phyloP scores from a whole-genome alignment of 306 rosid genomes.

The Citrullus colocynthis region DNA sequence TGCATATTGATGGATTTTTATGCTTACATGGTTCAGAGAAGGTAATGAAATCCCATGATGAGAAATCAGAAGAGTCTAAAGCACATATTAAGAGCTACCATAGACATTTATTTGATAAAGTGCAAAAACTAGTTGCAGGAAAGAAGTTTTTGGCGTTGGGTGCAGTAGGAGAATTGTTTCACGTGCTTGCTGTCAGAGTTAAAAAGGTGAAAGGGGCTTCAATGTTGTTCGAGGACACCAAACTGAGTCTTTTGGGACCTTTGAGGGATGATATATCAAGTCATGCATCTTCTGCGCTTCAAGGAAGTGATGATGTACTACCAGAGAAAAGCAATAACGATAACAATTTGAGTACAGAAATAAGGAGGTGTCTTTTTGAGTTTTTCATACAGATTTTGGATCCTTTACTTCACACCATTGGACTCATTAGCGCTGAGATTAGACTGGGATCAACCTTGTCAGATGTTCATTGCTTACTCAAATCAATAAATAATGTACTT shows the following conservation, averaged over 20 bases:
- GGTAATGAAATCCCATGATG: slow-evolving; percentile 30
- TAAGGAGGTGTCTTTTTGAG: slow-evolving; percentile 48
- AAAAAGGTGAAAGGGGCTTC: slow-evolving; percentile 39
- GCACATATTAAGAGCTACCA: slow-evolving; percentile 54
- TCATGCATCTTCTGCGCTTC: slow-evolving; percentile 10
- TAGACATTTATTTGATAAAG: slow-evolving; percentile 61
- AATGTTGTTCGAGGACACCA: slow-evolving; percentile 20
- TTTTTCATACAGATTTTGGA: slow-evolving; percentile 68
- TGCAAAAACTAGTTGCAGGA: slow-evolving; percentile 33
- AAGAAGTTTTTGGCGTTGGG: slow-evolving; percentile 48
- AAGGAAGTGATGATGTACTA: slow-evolving; percentile 4
- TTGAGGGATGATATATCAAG: slow-evolving; percentile 13
- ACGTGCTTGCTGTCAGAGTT: slow-evolving; percentile 38
- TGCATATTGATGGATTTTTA: slow-evolving; percentile 65
- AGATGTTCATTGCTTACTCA: slow-evolving; percentile 39
- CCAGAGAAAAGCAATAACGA: slow-evolving; percentile 17
- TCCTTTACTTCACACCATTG: slow-evolving; percentile 44
- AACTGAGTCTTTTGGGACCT: slow-evolving; percentile 20
- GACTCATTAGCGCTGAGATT: slow-evolving; percentile 17
- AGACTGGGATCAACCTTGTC: slow-evolving; percentile 23
- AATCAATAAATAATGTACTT: slow-evolving; percentile 53
- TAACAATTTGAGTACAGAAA: slow-evolving; percentile 30
- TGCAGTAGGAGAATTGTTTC: slow-evolving; percentile 54
- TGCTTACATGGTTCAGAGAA: slow-evolving; percentile 43
- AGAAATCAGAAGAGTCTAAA: slow-evolving; percentile 31